Evolutionary conservation across 805 yeast species (phyloP).

Genomic region (Metschnikowia colocasiae): DNA sequence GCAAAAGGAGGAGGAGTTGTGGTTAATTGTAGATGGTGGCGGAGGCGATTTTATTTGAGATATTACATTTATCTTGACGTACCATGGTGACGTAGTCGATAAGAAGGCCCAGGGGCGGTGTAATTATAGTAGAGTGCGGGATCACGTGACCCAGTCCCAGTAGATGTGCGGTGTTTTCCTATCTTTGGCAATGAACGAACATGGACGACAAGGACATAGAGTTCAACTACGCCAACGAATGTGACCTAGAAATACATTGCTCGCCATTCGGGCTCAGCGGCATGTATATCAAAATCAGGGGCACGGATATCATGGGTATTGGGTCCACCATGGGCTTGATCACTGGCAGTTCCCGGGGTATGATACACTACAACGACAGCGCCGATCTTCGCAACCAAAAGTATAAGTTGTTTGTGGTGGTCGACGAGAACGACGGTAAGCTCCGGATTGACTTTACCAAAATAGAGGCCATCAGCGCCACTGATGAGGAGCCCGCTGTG

Average conservation of each 20-base stretch:
- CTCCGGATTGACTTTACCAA: conserved; percentile 51
- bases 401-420: conserved; percentile 47
- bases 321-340: conserved; percentile 56
- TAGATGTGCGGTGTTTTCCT: background rate
- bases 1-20: background rate
- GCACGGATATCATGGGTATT: conserved; percentile 49
- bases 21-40: background rate
- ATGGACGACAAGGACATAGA: conserved; percentile 14
- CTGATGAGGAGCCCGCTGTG: conserved; percentile 26
- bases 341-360: conserved; percentile 50
- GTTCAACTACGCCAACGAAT: conserved; percentile 46
- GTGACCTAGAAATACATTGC: conserved; percentile 53
- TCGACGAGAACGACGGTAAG: conserved; percentile 44
- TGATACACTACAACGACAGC: conserved; percentile 45
- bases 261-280: conserved; percentile 57
- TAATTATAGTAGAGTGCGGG: background rate
- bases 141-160: background rate
- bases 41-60: too few relatives aligned
- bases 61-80: too few relatives aligned
- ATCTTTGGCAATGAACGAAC: background rate
- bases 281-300: conserved; percentile 45
- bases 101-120: too few relatives aligned
- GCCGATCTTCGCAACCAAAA: conserved; percentile 45
- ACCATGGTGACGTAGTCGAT: too few relatives aligned
- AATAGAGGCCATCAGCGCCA: conserved; percentile 29